These are phyloP conservation scores for Penicillium mononematosum DNA, from an alignment of 495 filamentous ascomycete genomes.

Conservation along the genomic window DNA sequence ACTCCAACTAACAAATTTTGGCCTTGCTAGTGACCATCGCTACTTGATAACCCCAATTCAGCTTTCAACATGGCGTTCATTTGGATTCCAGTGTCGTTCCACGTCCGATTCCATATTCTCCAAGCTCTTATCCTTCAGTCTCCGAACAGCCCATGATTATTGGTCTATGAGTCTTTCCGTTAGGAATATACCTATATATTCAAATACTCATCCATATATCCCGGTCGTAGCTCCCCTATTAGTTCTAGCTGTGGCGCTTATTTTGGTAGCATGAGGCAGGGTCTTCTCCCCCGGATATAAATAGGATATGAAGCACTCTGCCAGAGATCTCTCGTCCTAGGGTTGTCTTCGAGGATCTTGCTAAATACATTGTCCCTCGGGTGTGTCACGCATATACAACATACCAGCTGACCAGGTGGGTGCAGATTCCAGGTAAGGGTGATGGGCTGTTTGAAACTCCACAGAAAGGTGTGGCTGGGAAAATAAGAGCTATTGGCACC, in stretches of 20 bases:
- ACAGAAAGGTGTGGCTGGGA: not conserved
- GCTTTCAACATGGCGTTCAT: slow-evolving; percentile 6
- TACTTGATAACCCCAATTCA: slow-evolving; percentile 12
- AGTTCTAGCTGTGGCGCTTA: too few species aligned
- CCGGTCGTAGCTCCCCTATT: slow-evolving; percentile 1
- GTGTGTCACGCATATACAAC: not conserved
- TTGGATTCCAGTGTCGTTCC: not conserved
- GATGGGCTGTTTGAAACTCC: not conserved
- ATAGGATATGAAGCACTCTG: slow-evolving; percentile 5
- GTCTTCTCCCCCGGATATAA: too few species aligned
- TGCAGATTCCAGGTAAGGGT: not conserved
- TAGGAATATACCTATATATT: slow-evolving; percentile 14
- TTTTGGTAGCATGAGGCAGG: too few species aligned
- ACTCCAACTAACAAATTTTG: not conserved
- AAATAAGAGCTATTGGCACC: not conserved
- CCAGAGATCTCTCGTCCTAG: slow-evolving; percentile 19
- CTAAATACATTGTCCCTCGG: too few species aligned
- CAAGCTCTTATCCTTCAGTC: slow-evolving; percentile 24
- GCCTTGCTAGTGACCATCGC: not conserved
- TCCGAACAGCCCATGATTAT: slow-evolving; percentile 31
- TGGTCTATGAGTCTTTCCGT: slow-evolving; percentile 28
- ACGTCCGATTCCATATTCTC: slow-evolving; percentile 11
- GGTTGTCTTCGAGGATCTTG: too few species aligned
- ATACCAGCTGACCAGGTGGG: not conserved
- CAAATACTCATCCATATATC: slow-evolving; percentile 19